A percentile compares a stretch with the other conserved stretches of the same genome.
phyloP scores from a whole-genome alignment of 164 flowering plant genomes.

The Vitis riparia region DNA sequence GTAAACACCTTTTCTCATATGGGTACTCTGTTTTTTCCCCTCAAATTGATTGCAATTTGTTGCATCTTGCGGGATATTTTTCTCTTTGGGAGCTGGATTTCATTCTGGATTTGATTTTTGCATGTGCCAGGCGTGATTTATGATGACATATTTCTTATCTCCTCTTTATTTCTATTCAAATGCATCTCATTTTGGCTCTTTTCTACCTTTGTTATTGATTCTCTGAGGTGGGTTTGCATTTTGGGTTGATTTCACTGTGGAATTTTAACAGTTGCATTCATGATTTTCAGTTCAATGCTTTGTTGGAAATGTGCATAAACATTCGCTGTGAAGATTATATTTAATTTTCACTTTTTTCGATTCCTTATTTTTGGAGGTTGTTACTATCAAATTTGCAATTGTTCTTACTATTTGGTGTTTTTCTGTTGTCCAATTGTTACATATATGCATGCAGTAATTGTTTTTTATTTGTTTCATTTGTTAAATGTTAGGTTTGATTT shows the following conservation, averaged over 20 bases:
- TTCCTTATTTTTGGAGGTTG: background rate
- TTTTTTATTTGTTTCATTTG: background rate
- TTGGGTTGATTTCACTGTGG: background rate
- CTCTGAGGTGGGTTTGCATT: background rate
- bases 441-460: background rate
- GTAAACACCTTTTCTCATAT: background rate
- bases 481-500: background rate
- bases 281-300: background rate
- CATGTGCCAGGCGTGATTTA: background rate
- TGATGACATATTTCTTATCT: background rate
- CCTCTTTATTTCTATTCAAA: background rate
- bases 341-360: too few relatives aligned
- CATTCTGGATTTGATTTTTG: slow-evolving; percentile 1
- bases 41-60: too few relatives aligned
- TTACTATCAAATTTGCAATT: background rate
- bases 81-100: too few relatives aligned
- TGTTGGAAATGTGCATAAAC: background rate
- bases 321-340: too few relatives aligned
- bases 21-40: background rate
- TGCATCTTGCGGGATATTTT: background rate
- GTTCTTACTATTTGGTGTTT: background rate
- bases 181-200: background rate
- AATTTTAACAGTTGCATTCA: background rate
- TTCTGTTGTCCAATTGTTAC: background rate
- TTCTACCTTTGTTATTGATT: background rate